Conservation (phyloP, 352 stramenopile species). For the Pythium phragmitis region DNA sequence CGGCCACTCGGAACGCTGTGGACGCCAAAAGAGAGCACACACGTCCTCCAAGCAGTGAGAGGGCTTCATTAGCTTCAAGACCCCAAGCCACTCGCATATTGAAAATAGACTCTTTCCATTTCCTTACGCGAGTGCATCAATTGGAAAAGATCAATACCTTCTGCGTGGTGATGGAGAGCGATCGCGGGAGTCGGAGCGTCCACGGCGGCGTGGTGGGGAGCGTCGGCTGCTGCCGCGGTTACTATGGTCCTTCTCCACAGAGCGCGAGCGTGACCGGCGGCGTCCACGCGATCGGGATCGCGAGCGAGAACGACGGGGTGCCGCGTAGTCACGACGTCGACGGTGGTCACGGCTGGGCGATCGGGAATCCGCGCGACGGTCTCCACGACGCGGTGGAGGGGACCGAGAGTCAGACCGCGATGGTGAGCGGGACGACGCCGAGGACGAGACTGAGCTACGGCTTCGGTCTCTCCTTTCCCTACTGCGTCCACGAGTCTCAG, state of each 20-base stretch:
- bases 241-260: not conserved
- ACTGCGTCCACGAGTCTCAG: conserved; percentile 8
- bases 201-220: not conserved
- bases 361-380: conserved; percentile 10
- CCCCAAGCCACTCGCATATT: not conserved
- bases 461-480: not conserved
- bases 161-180: not conserved
- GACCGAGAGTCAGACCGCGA: conserved; percentile 8
- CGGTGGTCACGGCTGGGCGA: not conserved
- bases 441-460: conserved; percentile 7
- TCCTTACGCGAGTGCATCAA: not conserved
- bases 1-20: conserved; percentile 66
- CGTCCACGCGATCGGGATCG: conserved; percentile 10
- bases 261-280: conserved; percentile 2
- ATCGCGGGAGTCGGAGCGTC: conserved; percentile 8
- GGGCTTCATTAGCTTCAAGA: not conserved
- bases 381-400: not conserved
- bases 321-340: not conserved
- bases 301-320: conserved; percentile 5
- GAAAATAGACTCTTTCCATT: not conserved
- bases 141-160: conserved; percentile 2
- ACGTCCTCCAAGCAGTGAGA: conserved; percentile 56
- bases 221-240: not conserved
- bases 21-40: conserved; percentile 72
- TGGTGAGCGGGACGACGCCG: not conserved